Base-by-base conservation (phyloP, 768 basidiomycete genomes). In the Pulveroboletus sp. region DNA sequence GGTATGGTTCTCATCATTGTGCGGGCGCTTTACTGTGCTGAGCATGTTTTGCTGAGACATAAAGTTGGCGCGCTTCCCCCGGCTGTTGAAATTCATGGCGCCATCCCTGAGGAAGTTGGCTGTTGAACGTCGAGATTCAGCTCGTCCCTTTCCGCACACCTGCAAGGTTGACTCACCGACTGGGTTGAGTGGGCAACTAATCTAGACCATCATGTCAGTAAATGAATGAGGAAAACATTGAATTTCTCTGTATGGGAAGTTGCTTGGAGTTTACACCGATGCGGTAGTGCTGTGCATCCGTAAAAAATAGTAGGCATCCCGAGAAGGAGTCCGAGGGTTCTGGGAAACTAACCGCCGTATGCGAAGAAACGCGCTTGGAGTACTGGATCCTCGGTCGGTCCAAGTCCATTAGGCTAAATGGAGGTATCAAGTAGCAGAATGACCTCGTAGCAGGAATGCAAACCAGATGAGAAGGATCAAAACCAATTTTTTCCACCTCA, bases 321-420 rank as follows among this genome's bases (percentile, higher is more conserved):
- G n/a, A n/a, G n/a, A n/a, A 5, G 34, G 14, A 36, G 39, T 7
- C 13, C 3, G 23, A 14, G 7, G 19, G 9, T 43, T 35, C 17
- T 16, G 31, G 32, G 10, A 31, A 35, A 43, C 64, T 51, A 55
- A 70, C 76, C 77, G 37, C 73, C 74, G 58, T 84, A 82, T 1
- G 78, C 74, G 66, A 81, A 82, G 44, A 82, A 65, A 29, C 80
- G 75, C 14, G 73, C 71, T 62, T 83, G 81, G 19, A 82, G 72
- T 37, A 78, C 78, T 2, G 80, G 81, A 61, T 83, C 81, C 39
- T 76, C 77, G 0, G 72, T 74, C 6, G 79, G 71, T 62, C 77
- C 80, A 55, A 71, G 66, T 14, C 72, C 72, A 49, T 64, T 51
- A 13, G 57, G 57, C 57, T 59, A 19, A 38, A 8, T 3, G 6